Conservation (phyloP, 2,329 filamentous ascomycete genomes). For the Exophiala spinifera region DNA sequence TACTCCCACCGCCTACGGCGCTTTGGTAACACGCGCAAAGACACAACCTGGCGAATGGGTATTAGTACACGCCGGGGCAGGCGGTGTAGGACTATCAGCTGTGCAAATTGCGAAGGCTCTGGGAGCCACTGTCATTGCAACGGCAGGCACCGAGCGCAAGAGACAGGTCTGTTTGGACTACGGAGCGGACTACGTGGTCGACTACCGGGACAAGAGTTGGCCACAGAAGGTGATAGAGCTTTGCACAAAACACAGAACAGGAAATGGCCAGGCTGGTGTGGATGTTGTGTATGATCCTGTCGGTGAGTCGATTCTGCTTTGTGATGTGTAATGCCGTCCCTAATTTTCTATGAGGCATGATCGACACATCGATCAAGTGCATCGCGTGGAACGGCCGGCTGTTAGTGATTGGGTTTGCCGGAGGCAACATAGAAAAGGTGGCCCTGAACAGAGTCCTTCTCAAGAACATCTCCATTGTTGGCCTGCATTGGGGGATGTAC, state of each 20-base stretch:
- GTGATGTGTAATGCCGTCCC: background rate
- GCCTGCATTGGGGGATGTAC: constrained; percentile 88
- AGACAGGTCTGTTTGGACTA: constrained; percentile 73
- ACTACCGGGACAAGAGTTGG: constrained; percentile 72
- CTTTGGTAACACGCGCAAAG: constrained; percentile 71
- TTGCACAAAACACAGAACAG: constrained; percentile 53
- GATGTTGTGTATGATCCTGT: constrained; percentile 96
- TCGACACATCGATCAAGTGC: constrained; percentile 85
- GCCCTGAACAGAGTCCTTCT: constrained; percentile 87
- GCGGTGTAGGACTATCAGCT: constrained; percentile 84
- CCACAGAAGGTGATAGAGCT: constrained; percentile 70
- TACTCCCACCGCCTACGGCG: constrained; percentile 83
- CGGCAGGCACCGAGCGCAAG: constrained; percentile 77
- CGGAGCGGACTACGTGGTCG: constrained; percentile 78
- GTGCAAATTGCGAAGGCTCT: constrained; percentile 92
- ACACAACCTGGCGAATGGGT: constrained; percentile 81
- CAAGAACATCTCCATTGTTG: constrained; percentile 89
- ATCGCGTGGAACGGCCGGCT: constrained; percentile 89
- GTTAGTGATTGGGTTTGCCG: constrained; percentile 85
- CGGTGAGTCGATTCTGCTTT: constrained; percentile 45
- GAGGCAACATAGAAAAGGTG: constrained; percentile 82
- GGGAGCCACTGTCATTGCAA: constrained; percentile 89
- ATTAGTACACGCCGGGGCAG: constrained; percentile 86
- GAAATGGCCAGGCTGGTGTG: constrained; percentile 64
- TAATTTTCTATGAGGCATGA: constrained; percentile 47